Evolutionary conservation across 305 asterid genomes (phyloP), one percentile per base, ranked within the genome.

Genomic region (Salvia sclarea): DNA sequence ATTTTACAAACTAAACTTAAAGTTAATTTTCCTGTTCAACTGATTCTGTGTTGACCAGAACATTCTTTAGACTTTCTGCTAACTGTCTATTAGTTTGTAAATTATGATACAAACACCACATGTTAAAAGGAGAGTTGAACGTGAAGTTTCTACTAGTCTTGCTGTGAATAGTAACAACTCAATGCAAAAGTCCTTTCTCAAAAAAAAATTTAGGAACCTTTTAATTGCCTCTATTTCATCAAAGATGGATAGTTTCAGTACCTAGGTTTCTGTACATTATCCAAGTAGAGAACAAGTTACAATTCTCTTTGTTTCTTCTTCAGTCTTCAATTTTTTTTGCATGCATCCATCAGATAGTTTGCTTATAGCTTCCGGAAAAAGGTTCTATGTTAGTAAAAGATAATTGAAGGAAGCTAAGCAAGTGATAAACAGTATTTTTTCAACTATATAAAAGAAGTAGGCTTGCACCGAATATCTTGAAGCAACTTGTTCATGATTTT

Each of bases 121-220:
- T 18, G 48, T 64, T 24, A 20, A 54, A 43, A n/a, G 1, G 8
- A 40, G 45, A 35, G 24, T 58, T 56, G 61, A 40, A 21, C 41
- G 48, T 28, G 44, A 67, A 77, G 73, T 59, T 17, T 28, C 24
- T 33, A 59, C 16, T 58, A 50, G 13, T 74, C 66, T 41, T 52
- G 47, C 2, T 13, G 22, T 61, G 25, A 41, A 61, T 61, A 64
- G 56, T 48, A 41, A 22, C 43, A 31, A 3, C 24, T 12, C 6
- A 35, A 54, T 54, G 22, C 61, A 24, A 25, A 54, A 6, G 12
- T 31, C 57, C 24, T 52, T 52, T 37, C n/a, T n/a, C n/a, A n/a
- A n/a, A 3, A 35, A 25, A 9, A 16, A 10, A 6, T 17, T 12
- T 24, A 12, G 60, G 59, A 52, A 11, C 7, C 3, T 28, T 38